A percentile compares a stretch with the other conserved stretches of the same genome.
Evolutionary conservation across 1,284 basidiomycete species (phyloP).

Genomic region (Ustilago nuda): DNA sequence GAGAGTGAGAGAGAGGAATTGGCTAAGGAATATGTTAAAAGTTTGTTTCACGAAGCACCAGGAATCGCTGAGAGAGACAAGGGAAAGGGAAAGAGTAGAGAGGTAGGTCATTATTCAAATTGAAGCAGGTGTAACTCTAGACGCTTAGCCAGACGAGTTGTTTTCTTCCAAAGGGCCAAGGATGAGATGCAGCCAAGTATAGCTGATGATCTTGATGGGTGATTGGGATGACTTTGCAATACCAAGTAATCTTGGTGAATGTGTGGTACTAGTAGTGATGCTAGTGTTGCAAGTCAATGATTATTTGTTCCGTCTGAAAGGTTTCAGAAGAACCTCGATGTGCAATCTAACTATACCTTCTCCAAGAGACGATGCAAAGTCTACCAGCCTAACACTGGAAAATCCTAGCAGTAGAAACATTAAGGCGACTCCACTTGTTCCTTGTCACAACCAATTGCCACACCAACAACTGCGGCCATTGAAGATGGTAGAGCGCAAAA

Average conservation of each 20-base stretch:
- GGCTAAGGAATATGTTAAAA: constrained; percentile 18
- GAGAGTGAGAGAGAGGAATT: constrained; percentile 21
- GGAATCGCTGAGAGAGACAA: not conserved
- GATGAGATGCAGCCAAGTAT: not conserved
- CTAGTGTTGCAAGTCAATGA: too few relatives aligned
- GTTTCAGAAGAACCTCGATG: too few relatives aligned
- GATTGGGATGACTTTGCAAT: too few relatives aligned
- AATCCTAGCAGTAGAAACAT: constrained; percentile 58
- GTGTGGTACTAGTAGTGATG: too few relatives aligned
- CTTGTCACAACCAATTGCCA: constrained; percentile 47
- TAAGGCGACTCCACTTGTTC: constrained; percentile 52
- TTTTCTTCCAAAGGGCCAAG: too few relatives aligned
- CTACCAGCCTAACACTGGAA: constrained; percentile 46
- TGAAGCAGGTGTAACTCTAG: not conserved
- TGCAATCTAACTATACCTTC: too few relatives aligned
- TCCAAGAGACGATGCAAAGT: too few relatives aligned
- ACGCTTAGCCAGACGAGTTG: not conserved
- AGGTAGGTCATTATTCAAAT: constrained; percentile 14
- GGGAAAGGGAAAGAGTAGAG: constrained; percentile 21
- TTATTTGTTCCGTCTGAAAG: too few relatives aligned
- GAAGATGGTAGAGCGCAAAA: constrained; percentile 56
- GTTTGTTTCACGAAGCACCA: not conserved
- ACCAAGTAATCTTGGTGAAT: too few relatives aligned
- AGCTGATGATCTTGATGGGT: too few relatives aligned
- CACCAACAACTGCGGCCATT: constrained; percentile 54